Percentiles rank a stretch among this genome's conserved stretches.
Evolutionary conservation across 2,329 filamentous ascomycete species (phyloP).

Genomic region (Cladophialophora exuberans): DNA sequence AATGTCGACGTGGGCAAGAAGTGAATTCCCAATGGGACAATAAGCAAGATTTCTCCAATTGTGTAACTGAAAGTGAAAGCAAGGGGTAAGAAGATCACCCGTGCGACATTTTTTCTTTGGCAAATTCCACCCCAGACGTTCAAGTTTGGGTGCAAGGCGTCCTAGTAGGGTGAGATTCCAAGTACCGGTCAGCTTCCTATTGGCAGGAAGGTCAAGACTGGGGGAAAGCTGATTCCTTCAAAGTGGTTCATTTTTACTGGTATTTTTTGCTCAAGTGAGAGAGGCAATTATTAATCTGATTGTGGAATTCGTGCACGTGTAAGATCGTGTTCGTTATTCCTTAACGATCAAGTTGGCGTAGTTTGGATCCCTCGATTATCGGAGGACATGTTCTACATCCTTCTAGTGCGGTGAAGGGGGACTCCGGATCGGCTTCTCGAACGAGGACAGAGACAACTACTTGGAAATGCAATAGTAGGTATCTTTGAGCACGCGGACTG

Average conservation of each 20-base stretch:
- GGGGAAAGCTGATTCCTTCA: background rate
- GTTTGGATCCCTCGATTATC: too few relatives aligned
- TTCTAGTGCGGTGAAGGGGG: background rate
- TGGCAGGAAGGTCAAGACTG: background rate
- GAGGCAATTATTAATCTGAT: too few relatives aligned
- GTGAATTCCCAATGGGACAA: background rate
- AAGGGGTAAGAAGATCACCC: background rate
- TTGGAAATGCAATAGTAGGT: background rate
- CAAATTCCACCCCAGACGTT: too few relatives aligned
- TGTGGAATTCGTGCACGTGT: background rate
- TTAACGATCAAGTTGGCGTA: too few relatives aligned
- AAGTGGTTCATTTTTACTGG: background rate
- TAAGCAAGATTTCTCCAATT: background rate
- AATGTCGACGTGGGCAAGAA: too few relatives aligned
- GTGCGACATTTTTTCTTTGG: background rate
- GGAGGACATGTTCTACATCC: too few relatives aligned
- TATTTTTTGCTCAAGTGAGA: too few relatives aligned
- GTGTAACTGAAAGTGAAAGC: background rate
- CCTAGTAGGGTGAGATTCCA: background rate
- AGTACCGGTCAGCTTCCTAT: background rate
- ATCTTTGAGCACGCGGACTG: background rate
- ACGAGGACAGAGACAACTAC: background rate
- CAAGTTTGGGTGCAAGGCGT: too few relatives aligned
- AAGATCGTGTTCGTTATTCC: too few relatives aligned
- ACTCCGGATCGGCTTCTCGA: background rate